Evolutionary conservation across 2,329 filamentous ascomycete genomes (phyloP), one percentile per base, ranked within the genome.

Genomic region (Hymenoscyphus scutula): DNA sequence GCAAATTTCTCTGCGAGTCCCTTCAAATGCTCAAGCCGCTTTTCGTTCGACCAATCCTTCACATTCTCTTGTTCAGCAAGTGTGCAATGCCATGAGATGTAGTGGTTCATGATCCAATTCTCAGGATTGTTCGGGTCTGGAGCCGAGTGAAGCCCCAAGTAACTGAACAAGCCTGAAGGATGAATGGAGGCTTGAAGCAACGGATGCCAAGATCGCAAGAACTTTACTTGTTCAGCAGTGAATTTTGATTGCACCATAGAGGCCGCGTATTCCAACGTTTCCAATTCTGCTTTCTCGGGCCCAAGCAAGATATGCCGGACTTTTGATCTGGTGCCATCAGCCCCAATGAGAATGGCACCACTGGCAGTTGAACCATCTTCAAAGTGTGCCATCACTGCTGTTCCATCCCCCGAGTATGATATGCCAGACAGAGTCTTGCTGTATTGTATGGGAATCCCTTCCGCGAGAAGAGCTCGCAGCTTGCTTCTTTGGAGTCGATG

Each of bases 61-160:
- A 23, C 11, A 13, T 25, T 25, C 45, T 51, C 60, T 54, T 58
- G 45, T 32, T 62, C 60, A 5, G 38, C 48, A 25, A 25, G 11
- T 5, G 60, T 38, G n/a, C 27, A 58, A 19, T 41, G 30, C 32
- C 45, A 79, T 19, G 79, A 80, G 60, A 81, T 77, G 68, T 81
- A 81, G 71, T 77, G 79, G 67, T 77, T 76, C 67, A 79, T 79
- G 6, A 73, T 73, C 77, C 77, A 79, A 5, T 70, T 72, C 23
- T 76, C 75, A 2, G 78, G 78, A n/a, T 73, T 66, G 29, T 73
- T 68, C 17, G 70, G 63, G 56, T 75, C 70, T 3, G 72, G 67
- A 5, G 71, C 76, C 63, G 79, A 74, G 15, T 79, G 77, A 66
- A 76, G 71, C 13, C 76, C 75, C 53, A 81, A 76, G 71, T 79